phyloP scores from a whole-genome alignment of 495 filamentous ascomycete species.

The Bacidia gigantensis region DNA sequence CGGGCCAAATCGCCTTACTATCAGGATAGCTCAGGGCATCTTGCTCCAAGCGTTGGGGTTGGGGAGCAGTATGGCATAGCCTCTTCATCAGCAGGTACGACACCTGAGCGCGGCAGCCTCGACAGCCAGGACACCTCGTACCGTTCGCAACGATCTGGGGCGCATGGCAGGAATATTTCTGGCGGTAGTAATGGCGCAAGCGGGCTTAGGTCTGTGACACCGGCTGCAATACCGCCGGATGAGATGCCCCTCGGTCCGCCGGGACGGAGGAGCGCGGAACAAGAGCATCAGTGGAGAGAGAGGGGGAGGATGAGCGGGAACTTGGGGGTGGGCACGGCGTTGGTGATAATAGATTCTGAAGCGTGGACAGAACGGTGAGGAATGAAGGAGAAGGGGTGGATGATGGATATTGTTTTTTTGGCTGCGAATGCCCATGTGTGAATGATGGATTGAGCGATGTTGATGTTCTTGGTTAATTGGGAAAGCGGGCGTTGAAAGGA shows the following conservation, averaged over 20 bases:
- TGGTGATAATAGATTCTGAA: conserved; percentile 12
- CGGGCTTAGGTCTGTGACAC: background rate
- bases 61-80: background rate
- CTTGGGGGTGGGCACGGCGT: conserved; percentile 10
- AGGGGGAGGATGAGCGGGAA: conserved; percentile 11
- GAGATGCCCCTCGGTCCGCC: conserved; percentile 12
- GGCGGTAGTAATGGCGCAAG: background rate
- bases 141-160: background rate
- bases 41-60: background rate
- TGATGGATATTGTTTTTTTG: background rate
- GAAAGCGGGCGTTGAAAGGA: background rate
- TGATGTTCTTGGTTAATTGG: background rate
- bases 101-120: conserved; percentile 2
- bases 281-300: background rate
- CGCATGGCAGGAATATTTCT: background rate
- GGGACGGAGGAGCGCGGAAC: conserved; percentile 8
- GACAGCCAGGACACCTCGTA: conserved; percentile 11
- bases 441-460: background rate
- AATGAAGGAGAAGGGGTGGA: background rate
- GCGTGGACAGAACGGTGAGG: background rate
- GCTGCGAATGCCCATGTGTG: background rate
- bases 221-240: conserved; percentile 9
- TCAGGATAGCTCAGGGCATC: conserved; percentile 1
- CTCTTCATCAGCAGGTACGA: background rate
- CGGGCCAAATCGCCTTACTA: conserved; percentile 1